A percentile compares a stretch with the other conserved stretches of the same genome.
These are phyloP conservation scores for Cucumis variabilis DNA, from an alignment of 331 rosid genomes.

Conservation along the genomic window DNA sequence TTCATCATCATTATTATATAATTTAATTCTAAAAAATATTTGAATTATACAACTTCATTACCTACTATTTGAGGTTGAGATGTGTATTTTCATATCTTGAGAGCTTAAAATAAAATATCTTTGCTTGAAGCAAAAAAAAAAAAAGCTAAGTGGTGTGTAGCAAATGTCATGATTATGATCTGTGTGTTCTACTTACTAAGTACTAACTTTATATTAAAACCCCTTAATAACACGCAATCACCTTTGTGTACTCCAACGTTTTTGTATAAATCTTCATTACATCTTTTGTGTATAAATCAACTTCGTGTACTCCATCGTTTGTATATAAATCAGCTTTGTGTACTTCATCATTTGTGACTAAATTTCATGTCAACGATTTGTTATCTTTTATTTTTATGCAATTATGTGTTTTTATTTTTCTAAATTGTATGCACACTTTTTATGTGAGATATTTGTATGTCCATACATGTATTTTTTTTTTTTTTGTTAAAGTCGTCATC, in stretches of 20 bases:
- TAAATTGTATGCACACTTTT: not conserved
- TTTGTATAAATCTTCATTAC: too few species aligned
- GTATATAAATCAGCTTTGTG: not conserved
- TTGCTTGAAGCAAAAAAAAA: not conserved
- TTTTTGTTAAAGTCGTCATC: not conserved
- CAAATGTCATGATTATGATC: not conserved
- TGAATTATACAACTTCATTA: too few species aligned
- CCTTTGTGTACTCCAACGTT: not conserved
- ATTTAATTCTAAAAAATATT: too few species aligned
- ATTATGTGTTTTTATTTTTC: not conserved
- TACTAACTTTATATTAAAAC: not conserved
- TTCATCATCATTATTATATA: too few species aligned
- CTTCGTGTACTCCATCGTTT: too few species aligned
- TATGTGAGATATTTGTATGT: not conserved
- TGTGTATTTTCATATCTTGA: not conserved
- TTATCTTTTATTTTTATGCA: not conserved
- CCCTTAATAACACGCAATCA: not conserved
- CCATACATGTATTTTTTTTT: not conserved
- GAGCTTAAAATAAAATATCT: not conserved
- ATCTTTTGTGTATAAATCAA: too few species aligned
- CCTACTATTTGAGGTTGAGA: not conserved
- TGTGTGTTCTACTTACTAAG: too few species aligned
- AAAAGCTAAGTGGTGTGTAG: not conserved
- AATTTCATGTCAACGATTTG: too few species aligned
- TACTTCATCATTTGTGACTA: not conserved